These are phyloP conservation scores for Calendula officinalis DNA, from an alignment of 129 eudicot species.

Conservation along the genomic window DNA sequence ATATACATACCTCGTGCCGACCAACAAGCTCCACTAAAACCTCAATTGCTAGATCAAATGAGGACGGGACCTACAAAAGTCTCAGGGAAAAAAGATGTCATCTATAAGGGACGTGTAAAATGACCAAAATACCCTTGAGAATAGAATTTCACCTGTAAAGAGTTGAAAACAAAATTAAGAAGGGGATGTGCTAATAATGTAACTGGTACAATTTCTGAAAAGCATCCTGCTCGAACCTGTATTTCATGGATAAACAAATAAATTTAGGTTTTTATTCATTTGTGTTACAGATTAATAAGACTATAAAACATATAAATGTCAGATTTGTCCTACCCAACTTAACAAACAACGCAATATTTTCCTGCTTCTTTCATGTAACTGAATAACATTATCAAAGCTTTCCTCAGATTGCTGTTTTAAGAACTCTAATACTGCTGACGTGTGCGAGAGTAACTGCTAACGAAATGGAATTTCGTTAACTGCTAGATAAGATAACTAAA, in stretches of 20 bases:
- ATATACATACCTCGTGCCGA: constrained; percentile 74
- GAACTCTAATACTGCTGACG: constrained; percentile 74
- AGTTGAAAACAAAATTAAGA: constrained; percentile 75
- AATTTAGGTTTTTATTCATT: background rate
- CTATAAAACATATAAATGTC: constrained; percentile 19
- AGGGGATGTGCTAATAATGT: constrained; percentile 77
- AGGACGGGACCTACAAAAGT: constrained; percentile 55
- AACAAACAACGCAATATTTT: constrained; percentile 90
- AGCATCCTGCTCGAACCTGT: constrained; percentile 98
- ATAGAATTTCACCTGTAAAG: constrained; percentile 60
- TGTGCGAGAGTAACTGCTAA: constrained; percentile 78
- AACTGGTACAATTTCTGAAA: constrained; percentile 58
- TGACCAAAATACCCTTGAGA: constrained; percentile 7
- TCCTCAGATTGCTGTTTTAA: constrained; percentile 69
- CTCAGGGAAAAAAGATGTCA: constrained; percentile 29
- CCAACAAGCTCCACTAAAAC: constrained; percentile 86
- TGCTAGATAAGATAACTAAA: background rate
- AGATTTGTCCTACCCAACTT: constrained; percentile 75
- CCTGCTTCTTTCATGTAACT: constrained; percentile 59
- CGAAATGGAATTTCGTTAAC: background rate
- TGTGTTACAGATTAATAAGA: constrained; percentile 7
- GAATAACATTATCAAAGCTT: constrained; percentile 43
- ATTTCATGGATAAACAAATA: background rate
- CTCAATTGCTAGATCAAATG: constrained; percentile 85
- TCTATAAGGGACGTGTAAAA: constrained; percentile 6